A percentile compares a stretch with the other conserved stretches of the same genome.
These are phyloP conservation scores for Ananas comosus DNA, from an alignment of 176 grass and related monocot species.

Conservation along the genomic window DNA sequence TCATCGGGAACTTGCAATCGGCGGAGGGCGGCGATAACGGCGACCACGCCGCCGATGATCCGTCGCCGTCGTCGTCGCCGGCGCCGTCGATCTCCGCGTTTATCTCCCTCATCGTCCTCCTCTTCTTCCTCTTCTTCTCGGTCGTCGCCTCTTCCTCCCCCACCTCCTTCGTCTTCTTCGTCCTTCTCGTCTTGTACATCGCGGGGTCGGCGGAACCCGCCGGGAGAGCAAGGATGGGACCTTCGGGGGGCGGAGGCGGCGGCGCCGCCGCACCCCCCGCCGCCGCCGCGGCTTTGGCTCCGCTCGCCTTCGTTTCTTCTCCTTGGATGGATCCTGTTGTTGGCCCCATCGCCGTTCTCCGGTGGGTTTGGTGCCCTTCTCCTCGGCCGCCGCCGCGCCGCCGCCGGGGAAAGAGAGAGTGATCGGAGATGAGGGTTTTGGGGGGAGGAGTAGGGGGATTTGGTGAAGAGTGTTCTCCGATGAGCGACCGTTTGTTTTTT, in stretches of 20 bases:
- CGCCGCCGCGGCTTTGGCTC: neutral
- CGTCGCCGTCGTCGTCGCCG: neutral
- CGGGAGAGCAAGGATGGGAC: no score
- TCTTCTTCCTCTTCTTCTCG: neutral
- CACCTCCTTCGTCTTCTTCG: neutral
- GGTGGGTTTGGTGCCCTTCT: conserved; percentile 1
- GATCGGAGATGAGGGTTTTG: conserved; percentile 19
- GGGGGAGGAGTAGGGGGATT: conserved; percentile 2
- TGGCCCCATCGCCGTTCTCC: neutral
- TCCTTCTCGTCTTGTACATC: conserved; percentile 1
- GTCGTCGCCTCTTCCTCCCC: neutral
- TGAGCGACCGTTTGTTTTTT: no score
- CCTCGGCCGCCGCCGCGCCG: neutral
- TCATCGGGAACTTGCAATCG: conserved; percentile 50
- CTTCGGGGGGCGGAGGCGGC: no score
- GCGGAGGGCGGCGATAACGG: neutral
- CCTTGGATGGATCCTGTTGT: no score
- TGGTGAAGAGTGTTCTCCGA: no score
- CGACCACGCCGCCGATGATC: neutral
- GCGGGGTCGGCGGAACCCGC: no score
- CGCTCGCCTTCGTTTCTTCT: no score
- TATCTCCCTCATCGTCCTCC: neutral
- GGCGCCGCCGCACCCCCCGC: neutral
- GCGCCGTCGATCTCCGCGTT: neutral
- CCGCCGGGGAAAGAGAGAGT: conserved; percentile 3